These are phyloP conservation scores for Trametes cubensis DNA, from an alignment of 768 basidiomycete genomes.

Conservation along the genomic window DNA sequence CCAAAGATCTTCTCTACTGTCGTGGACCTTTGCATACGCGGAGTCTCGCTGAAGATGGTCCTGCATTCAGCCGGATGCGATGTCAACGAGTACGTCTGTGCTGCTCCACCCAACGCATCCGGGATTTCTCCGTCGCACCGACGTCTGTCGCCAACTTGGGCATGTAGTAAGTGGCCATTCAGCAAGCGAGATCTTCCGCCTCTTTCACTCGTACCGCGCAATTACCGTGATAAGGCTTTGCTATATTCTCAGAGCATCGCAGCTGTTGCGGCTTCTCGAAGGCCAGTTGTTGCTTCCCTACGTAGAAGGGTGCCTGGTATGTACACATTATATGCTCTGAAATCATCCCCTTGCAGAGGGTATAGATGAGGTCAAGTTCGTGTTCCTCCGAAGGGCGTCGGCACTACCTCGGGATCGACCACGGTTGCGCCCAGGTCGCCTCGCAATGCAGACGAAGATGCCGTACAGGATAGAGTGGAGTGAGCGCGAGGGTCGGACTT, in stretches of 20 bases:
- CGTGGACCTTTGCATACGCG: no score
- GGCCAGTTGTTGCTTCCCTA: background rate
- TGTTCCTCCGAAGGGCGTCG: background rate
- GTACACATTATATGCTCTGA: no score
- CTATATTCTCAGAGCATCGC: background rate
- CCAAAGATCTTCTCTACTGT: background rate
- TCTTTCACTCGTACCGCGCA: background rate
- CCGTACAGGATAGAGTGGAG: no score
- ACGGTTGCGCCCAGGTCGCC: background rate
- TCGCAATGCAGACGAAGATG: no score
- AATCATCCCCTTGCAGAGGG: no score
- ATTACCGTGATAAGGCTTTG: slow-evolving; percentile 7
- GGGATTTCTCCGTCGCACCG: no score
- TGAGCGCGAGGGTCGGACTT: no score
- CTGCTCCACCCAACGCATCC: no score
- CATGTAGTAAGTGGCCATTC: no score
- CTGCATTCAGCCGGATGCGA: background rate
- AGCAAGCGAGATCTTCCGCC: background rate
- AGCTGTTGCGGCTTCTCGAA: background rate
- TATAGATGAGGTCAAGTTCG: no score
- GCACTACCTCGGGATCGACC: background rate
- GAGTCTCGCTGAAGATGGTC: background rate
- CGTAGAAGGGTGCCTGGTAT: background rate
- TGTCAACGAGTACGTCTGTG: no score
- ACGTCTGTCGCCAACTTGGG: background rate